Evolutionary conservation across 2,329 filamentous ascomycete species (phyloP).

Genomic region (Fusarium staphyleae): DNA sequence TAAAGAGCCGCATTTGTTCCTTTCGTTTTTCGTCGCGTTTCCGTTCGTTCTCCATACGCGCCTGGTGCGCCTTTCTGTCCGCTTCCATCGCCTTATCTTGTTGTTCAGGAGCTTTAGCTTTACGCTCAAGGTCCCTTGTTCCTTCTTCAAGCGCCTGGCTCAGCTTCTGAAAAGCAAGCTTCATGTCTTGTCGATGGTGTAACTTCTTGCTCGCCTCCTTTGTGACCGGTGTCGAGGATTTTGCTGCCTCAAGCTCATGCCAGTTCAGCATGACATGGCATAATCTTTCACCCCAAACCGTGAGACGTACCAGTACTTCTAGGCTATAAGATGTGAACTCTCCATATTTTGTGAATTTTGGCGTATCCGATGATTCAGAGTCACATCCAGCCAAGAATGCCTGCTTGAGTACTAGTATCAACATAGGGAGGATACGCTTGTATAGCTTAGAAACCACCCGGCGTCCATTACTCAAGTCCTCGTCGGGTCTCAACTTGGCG

Average conservation of each 20-base stretch:
- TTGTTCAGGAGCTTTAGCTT: conserved; percentile 1
- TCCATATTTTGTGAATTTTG: background rate
- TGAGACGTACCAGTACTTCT: conserved; percentile 18
- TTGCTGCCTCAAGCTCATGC: conserved; percentile 1
- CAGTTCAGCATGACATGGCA: conserved; percentile 16
- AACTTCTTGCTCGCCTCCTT: background rate
- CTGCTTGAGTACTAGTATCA: conserved; percentile 35
- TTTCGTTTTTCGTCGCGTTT: conserved; percentile 4
- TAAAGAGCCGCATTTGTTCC: conserved; percentile 31
- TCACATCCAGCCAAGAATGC: conserved; percentile 30
- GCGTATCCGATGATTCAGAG: background rate
- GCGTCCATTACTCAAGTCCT: background rate
- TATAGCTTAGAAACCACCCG: conserved; percentile 18
- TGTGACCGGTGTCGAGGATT: background rate
- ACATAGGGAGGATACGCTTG: conserved; percentile 37
- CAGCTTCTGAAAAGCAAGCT: too few species aligned
- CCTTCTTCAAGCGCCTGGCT: conserved; percentile 17
- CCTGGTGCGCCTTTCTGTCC: conserved; percentile 11
- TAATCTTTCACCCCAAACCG: conserved; percentile 30
- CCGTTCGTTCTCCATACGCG: conserved; percentile 7
- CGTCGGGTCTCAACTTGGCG: background rate
- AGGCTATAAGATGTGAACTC: conserved; percentile 33
- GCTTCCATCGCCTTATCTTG: conserved; percentile 6
- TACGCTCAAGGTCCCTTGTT: conserved; percentile 5
- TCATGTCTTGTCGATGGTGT: conserved; percentile 11